These are phyloP conservation scores for Mycena galopus DNA, from an alignment of 768 basidiomycete species.

Conservation along the genomic window DNA sequence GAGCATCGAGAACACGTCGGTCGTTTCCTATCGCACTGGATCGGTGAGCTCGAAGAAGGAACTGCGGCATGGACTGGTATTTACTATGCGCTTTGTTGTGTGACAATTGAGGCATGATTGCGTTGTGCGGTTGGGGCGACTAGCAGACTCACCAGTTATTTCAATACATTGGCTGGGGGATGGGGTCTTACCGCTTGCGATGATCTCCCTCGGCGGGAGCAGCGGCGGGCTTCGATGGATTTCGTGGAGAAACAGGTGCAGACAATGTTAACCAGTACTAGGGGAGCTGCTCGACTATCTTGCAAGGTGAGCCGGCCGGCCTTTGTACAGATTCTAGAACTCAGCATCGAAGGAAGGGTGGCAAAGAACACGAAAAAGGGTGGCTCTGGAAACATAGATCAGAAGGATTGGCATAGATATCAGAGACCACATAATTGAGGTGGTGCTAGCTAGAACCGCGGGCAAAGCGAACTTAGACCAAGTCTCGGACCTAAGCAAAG, in stretches of 20 bases:
- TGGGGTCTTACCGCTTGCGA: slow-evolving; percentile 26
- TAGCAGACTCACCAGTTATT: not conserved
- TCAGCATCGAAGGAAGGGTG: slow-evolving; percentile 16
- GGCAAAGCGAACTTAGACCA: too few relatives aligned
- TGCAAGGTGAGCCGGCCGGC: not conserved
- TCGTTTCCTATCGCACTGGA: slow-evolving; percentile 29
- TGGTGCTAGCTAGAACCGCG: too few relatives aligned
- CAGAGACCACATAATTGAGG: too few relatives aligned
- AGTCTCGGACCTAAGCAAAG: too few relatives aligned
- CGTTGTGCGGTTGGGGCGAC: slow-evolving; percentile 31
- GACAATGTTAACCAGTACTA: slow-evolving; percentile 11
- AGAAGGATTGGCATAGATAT: slow-evolving; percentile 15
- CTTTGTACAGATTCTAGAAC: slow-evolving; percentile 15
- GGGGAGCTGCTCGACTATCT: not conserved
- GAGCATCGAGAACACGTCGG: slow-evolving; percentile 29
- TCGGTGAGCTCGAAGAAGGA: not conserved
- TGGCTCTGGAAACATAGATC: slow-evolving; percentile 1
- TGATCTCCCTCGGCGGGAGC: slow-evolving; percentile 23
- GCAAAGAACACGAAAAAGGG: slow-evolving; percentile 1
- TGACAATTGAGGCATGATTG: slow-evolving; percentile 34
- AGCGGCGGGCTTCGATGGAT: slow-evolving; percentile 9
- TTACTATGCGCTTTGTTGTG: slow-evolving; percentile 31
- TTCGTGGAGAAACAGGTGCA: slow-evolving; percentile 17
- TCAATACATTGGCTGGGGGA: too few relatives aligned
- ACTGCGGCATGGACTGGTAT: not conserved